Evolutionary conservation across 2,329 filamentous ascomycete species (phyloP), one percentile per base, ranked within the genome.

Genomic region (Calonectria hongkongensis): DNA sequence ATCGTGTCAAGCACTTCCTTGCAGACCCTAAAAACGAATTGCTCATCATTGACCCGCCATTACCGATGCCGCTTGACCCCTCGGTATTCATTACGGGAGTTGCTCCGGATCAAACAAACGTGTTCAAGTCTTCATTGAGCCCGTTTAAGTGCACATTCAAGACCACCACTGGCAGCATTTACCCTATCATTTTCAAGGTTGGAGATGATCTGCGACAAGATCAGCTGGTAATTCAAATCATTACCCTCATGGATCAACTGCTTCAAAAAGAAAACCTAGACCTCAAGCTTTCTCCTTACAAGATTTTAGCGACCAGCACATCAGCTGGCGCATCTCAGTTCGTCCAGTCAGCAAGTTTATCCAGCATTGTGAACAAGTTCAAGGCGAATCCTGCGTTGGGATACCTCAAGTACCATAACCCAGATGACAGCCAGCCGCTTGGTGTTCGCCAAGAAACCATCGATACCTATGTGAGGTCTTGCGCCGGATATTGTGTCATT

Each of bases 401-500:
- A 4, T 99, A 97, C 82, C 90, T 99, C 8, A 93, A 93, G 77
- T 92, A 93, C 72, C 95, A 98, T 84, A 98, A 98, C 79, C 96
- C 96, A 0, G 96, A 98, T 81, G 91, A 94, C 25, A 88, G 88
- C 15, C 94, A 94, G 5, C 94, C 95, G 0, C 89, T 98, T 0
- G 95, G 96, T 0, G 93, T 99, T 33, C 94, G 96, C 33, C 96
- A 96, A 82, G 96, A 98, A 81, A 93, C 95, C 0, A 93, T 99
- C 86, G 97, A 99, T 78, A 98, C 94, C 0, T 99, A 98, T 82
- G 92, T 98, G 81, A 96, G 96, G 82, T 98, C 95, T 0, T 98
- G 97, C 81, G 97, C 97, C 0, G 97, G 97, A 41, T 99, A 99
- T 85, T 98, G 97, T 83, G 97, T 99, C 16, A 98, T 99, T 78